These are phyloP conservation scores for Solanum phureja DNA, from an alignment of 257 asterid genomes.

Conservation along the genomic window DNA sequence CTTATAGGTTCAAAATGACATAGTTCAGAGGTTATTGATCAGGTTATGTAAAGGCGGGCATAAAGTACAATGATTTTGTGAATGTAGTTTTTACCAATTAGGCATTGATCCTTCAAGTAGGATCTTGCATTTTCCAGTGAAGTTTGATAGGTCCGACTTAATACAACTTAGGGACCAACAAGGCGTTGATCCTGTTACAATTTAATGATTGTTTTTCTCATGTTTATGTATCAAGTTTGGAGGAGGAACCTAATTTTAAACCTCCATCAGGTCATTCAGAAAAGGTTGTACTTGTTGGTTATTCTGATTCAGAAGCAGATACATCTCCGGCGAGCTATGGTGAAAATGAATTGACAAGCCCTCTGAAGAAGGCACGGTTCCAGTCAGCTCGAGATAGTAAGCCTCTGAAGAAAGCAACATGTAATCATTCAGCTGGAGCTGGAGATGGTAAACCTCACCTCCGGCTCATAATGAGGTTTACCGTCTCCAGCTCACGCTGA, in stretches of 20 bases:
- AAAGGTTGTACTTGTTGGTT: not conserved
- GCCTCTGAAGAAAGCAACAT: constrained; percentile 14
- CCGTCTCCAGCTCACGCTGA: not conserved
- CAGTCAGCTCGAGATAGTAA: constrained; percentile 12
- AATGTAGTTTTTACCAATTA: not conserved
- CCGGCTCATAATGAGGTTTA: not conserved
- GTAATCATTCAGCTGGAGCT: constrained; percentile 2
- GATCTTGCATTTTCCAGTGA: not conserved
- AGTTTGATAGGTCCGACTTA: not conserved
- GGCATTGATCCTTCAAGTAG: not conserved
- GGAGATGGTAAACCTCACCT: not conserved
- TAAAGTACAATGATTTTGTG: not conserved
- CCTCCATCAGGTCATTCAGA: not conserved
- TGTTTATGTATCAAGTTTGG: not conserved
- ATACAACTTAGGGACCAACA: no score
- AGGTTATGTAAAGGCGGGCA: not conserved
- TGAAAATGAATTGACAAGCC: no score
- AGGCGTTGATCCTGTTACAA: not conserved
- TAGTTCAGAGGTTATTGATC: no score
- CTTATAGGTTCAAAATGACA: no score
- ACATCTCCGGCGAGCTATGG: no score
- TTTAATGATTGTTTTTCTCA: not conserved
- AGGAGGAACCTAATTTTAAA: not conserved
- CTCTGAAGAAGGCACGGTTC: not conserved
- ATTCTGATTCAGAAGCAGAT: no score